Evolutionary conservation across 2,329 filamentous ascomycete species (phyloP), one percentile per base, ranked within the genome.

Genomic region (Xylaria multiplex): DNA sequence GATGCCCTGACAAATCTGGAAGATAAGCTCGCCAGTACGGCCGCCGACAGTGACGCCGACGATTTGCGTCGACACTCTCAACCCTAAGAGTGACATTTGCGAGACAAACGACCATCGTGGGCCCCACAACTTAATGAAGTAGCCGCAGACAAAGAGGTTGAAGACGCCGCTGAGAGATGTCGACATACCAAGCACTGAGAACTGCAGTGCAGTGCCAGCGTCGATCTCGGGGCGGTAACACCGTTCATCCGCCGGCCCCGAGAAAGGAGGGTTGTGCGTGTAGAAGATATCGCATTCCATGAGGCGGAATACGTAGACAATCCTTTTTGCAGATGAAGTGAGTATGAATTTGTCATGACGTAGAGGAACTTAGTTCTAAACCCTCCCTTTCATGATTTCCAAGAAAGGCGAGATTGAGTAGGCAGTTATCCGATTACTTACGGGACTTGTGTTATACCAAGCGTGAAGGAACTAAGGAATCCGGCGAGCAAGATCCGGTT

Each of bases 231-330:
- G 85, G 40, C 83, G 82, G 53, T 81, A 82, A 73, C 90, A 93
- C 16, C 85, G 81, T 35, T 59, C 48, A 65, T 89, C 85, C 3
- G 81, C 81, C 3, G 76, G 71, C 1, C 81, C 83, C 9, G 78
- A 70, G 56, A 80, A 85, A 0, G 83, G 81, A 13, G 85, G 82
- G 71, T 91, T 85, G 2, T 80, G 80, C 42, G 82, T 79, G 77
- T 92, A 93, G 75, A 88, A 93, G 58, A 85, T 84, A 61, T 92
- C 88, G 77, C 90, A 93, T 56, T 87, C 88, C 89, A 92, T 92
- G 1, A 91, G 75, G 64, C 88, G 88, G 71, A 92, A 91, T 27
- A 90, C 88, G 76, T 90, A 91, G 52, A 91, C 79, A 4, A 85
- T 77, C 3, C 82, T 81, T 59, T 11, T 19, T 19, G 35, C 22